phyloP scores from a whole-genome alignment of 805 yeast species.

The Spathaspora boniae region DNA sequence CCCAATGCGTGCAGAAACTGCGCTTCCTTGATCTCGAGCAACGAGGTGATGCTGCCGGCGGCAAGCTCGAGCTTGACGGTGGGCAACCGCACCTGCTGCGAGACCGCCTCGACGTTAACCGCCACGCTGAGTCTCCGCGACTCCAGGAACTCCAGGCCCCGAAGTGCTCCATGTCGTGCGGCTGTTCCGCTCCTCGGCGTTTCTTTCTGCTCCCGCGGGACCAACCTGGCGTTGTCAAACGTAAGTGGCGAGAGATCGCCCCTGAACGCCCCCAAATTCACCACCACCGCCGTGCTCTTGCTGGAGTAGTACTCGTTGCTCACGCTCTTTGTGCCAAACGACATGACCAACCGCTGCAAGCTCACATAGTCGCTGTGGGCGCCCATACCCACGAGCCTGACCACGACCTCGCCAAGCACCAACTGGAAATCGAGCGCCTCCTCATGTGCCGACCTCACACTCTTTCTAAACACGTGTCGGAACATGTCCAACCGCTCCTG shows the following conservation, averaged over 20 bases:
- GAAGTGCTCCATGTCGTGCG: no score
- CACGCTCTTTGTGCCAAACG: neutral
- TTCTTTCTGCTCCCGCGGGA: no score
- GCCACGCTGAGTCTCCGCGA: no score
- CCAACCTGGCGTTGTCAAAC: slow-evolving; percentile 6
- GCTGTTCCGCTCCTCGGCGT: no score
- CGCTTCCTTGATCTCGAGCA: neutral
- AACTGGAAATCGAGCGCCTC: slow-evolving; percentile 2
- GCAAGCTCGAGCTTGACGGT: slow-evolving; percentile 4
- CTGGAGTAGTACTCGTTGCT: slow-evolving; percentile 1
- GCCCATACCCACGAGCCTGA: slow-evolving; percentile 2
- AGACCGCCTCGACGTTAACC: slow-evolving; percentile 5
- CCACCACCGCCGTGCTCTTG: slow-evolving; percentile 9
- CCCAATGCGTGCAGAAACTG: slow-evolving; percentile 3
- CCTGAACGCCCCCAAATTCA: slow-evolving; percentile 15
- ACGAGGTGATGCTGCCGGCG: slow-evolving; percentile 1
- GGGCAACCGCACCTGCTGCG: slow-evolving; percentile 9
- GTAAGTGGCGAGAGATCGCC: slow-evolving; percentile 17
- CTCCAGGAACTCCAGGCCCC: no score
- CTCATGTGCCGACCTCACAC: neutral
- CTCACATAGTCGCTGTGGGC: slow-evolving; percentile 4
- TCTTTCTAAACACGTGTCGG: slow-evolving; percentile 11
- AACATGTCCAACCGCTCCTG: slow-evolving; percentile 19
- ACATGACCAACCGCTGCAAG: slow-evolving; percentile 2
- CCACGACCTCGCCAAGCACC: slow-evolving; percentile 5